These are phyloP conservation scores for Pythium guiyangense DNA, from an alignment of 352 stramenopile genomes.

Conservation along the genomic window DNA sequence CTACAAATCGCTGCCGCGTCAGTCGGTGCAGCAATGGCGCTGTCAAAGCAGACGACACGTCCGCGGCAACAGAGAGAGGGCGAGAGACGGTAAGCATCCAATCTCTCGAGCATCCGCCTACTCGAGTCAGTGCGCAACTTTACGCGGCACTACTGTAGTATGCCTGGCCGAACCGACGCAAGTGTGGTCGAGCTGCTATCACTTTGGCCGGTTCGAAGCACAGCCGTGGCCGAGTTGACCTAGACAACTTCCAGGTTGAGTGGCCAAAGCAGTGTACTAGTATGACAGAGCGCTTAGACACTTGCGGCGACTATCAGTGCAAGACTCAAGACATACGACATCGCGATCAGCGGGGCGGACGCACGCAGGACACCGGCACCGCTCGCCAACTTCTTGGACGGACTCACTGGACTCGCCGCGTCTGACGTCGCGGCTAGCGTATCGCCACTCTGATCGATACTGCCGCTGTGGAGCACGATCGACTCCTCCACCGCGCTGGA, in stretches of 20 bases:
- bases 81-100: slow-evolving; percentile 8
- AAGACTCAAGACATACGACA: neutral
- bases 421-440: neutral
- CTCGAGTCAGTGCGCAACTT: too few relatives aligned
- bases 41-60: too few relatives aligned
- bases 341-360: neutral
- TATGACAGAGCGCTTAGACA: neutral
- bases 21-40: too few relatives aligned
- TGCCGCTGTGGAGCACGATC: slow-evolving; percentile 2
- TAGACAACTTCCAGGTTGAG: too few relatives aligned
- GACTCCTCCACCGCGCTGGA: slow-evolving; percentile 1
- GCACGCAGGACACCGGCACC: neutral
- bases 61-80: slow-evolving; percentile 10
- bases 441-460: slow-evolving; percentile 1
- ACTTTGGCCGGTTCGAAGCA: too few relatives aligned
- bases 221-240: too few relatives aligned
- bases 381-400: slow-evolving; percentile 1
- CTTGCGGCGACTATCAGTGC: neutral
- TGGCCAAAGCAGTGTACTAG: too few relatives aligned
- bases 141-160: too few relatives aligned
- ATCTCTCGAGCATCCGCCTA: too few relatives aligned
- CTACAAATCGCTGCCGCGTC: too few relatives aligned
- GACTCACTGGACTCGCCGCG: neutral
- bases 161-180: too few relatives aligned
- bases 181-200: too few relatives aligned